Evolutionary conservation across 371 early-diverging fungal species (phyloP), one percentile per base, ranked within the genome.

Genomic region (Rhizopus arrhizus): DNA sequence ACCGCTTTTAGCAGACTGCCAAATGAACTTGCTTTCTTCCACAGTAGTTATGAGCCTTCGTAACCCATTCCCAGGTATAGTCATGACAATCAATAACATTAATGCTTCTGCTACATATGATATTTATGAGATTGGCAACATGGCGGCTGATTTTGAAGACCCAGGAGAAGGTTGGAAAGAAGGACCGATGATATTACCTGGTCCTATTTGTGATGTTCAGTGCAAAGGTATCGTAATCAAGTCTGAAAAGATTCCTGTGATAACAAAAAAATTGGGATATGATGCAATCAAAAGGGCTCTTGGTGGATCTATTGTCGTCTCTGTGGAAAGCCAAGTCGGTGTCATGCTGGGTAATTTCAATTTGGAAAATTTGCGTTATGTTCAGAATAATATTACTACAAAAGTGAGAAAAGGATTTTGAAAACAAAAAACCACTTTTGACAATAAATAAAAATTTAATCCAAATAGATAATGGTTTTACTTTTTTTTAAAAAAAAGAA

Each of bases 1-100:
- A 5, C 66, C 80, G 5, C 28, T 81, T 13, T 46, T 81, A 42
- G 65, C 66, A 22, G 73, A 74, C 15, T 69, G 73, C 50, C 74
- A 70, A 48, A 66, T 81, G 66, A 74, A 78, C 35, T 54, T 81
- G 2, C 32, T 78, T 7, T 81, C 81, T 6, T 81, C 81, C 3
- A 76, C 78, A 2, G 69, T 69, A 3, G 50, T 76, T 4, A 57
- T 78, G 41, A 78, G 76, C 59, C 51, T 81, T 11, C 55, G 69
- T 16, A 81, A 81, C 31, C 78, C 81, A 0, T 78, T 81, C 52
- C 48, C 58, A 22, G 64, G 63, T n/a, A 56, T 77, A 4, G 28
- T 51, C 4, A 71, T 81, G 56, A 38, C 66, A 4, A 72, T 81
- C n/a, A 45, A 67, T 2, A 62, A 65, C n/a, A 60, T 81, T 11